Evolutionary conservation across 257 asterid genomes (phyloP).

Genomic region (Gentiana straminea): DNA sequence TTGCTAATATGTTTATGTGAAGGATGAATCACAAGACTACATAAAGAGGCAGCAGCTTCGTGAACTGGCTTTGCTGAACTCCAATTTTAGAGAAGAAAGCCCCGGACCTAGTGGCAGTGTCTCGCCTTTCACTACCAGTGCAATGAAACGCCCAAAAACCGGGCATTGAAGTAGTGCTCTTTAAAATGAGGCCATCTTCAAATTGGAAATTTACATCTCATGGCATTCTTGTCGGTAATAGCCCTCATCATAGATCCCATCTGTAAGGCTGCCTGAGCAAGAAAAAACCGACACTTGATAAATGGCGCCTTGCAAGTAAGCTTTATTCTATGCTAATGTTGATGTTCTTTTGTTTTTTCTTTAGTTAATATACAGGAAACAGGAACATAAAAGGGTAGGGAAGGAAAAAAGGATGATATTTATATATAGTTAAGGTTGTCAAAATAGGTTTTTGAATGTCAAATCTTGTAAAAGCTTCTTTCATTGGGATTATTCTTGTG

Average conservation of each 20-base stretch:
- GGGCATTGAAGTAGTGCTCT: constrained; percentile 37
- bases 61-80: constrained; percentile 88
- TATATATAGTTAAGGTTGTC: constrained; percentile 17
- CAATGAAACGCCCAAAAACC: constrained; percentile 95
- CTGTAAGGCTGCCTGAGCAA: background rate
- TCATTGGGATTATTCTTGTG: constrained; percentile 76
- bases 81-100: constrained; percentile 88
- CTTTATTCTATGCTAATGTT: constrained; percentile 14
- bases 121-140: constrained; percentile 84
- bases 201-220: constrained; percentile 10
- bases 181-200: constrained; percentile 13
- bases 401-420: background rate
- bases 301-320: constrained; percentile 18
- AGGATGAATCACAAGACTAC: constrained; percentile 95
- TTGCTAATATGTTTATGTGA: constrained; percentile 6
- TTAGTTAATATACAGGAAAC: constrained; percentile 20
- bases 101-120: constrained; percentile 97
- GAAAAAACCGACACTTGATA: constrained; percentile 11
- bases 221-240: constrained; percentile 1
- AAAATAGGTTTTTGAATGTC: constrained; percentile 19
- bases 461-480: constrained; percentile 20
- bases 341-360: constrained; percentile 13
- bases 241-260: background rate
- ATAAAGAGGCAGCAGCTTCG: constrained; percentile 95
- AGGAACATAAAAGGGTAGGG: constrained; percentile 7